Evolutionary conservation across 2,329 filamentous ascomycete genomes (phyloP).

Genomic region (Nannizzia gypsea): DNA sequence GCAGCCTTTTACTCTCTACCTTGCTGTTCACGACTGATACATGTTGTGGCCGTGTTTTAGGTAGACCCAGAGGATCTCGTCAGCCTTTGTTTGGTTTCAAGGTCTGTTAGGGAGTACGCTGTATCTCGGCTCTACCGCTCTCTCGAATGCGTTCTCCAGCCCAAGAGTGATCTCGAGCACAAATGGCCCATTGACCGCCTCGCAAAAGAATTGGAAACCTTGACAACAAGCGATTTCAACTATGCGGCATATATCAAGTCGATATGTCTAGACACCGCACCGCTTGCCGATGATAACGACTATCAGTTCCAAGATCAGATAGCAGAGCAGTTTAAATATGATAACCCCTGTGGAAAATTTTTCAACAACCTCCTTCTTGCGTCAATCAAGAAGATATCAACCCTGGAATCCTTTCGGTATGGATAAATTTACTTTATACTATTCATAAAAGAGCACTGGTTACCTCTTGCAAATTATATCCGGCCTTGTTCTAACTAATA

Average conservation of each 20-base stretch:
- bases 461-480: background rate
- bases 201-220: slow-evolving; percentile 48
- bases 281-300: slow-evolving; percentile 39
- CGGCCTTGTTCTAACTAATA: background rate
- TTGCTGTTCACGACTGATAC: background rate
- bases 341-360: slow-evolving; percentile 49
- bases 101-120: slow-evolving; percentile 46
- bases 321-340: slow-evolving; percentile 45
- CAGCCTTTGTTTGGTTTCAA: slow-evolving; percentile 47
- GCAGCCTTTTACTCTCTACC: background rate
- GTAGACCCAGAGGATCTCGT: slow-evolving; percentile 12
- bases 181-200: slow-evolving; percentile 47
- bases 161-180: slow-evolving; percentile 37
- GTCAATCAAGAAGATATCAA: slow-evolving; percentile 44
- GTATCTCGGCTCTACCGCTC: slow-evolving; percentile 48
- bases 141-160: slow-evolving; percentile 45
- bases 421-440: slow-evolving; percentile 13
- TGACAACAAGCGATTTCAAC: slow-evolving; percentile 52
- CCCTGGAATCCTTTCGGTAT: slow-evolving; percentile 47
- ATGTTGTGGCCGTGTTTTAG: slow-evolving; percentile 8
- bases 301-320: slow-evolving; percentile 29
- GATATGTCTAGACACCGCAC: slow-evolving; percentile 46
- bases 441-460: background rate
- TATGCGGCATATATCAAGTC: slow-evolving; percentile 48
- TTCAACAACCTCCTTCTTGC: slow-evolving; percentile 50